Conservation (phyloP, 257 asterid species). For the Solanum commersonii region DNA sequence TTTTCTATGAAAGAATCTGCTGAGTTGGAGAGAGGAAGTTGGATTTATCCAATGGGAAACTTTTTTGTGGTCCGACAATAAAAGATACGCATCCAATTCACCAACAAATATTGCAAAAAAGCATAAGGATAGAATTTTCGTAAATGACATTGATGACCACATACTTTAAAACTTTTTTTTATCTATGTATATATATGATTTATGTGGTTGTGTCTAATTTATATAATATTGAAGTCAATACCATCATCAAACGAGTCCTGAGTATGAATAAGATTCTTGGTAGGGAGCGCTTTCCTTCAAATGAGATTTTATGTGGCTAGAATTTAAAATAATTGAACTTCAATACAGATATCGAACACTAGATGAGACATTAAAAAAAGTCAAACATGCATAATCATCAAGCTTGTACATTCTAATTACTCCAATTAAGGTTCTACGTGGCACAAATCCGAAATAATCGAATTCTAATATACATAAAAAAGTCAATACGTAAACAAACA, state of each 20-base stretch:
- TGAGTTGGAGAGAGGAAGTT: constrained; percentile 61
- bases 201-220: neutral
- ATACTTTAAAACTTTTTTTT: neutral
- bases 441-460: too few relatives aligned
- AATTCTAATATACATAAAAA: rapidly evolving
- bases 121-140: constrained; percentile 24
- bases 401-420: neutral
- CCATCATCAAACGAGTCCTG: too few relatives aligned
- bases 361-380: too few relatives aligned
- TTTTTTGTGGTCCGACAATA: constrained; percentile 10
- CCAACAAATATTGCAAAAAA: constrained; percentile 8
- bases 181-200: neutral
- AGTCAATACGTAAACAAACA: neutral
- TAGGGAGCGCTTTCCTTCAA: rapidly evolving
- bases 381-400: neutral
- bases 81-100: constrained; percentile 33
- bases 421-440: too few relatives aligned
- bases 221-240: neutral
- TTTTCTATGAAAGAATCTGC: constrained; percentile 46
- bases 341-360: too few relatives aligned
- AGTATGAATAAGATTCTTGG: too few relatives aligned
- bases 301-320: rapidly evolving
- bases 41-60: constrained; percentile 73
- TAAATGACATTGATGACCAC: constrained; percentile 8
- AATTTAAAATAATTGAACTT: rapidly evolving